Base-by-base conservation (phyloP, 2,329 filamentous ascomycete genomes). In the Fusarium protoensiforme region DNA sequence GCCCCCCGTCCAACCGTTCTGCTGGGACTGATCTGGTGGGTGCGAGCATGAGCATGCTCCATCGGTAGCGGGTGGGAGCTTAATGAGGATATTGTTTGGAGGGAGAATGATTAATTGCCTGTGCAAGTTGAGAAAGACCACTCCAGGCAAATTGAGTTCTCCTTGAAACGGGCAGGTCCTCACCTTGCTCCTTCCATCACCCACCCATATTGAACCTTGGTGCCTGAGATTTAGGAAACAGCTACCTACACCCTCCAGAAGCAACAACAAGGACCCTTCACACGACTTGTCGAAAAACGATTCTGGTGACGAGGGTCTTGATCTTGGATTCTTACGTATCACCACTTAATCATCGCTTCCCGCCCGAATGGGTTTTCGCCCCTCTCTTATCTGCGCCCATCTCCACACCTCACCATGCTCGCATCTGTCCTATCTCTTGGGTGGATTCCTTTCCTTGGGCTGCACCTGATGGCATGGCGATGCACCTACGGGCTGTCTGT, bases 21-120 rank as follows among this genome's bases (percentile, higher is more conserved):
- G 51, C 61, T 69, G 75, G 73, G 69, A 77, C 65, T 65, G 61
- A 67, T 72, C 54, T 60, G 20, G n/a, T 67, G 61, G 60, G 29
- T 58, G 14, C 16, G 29, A 60, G 31, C 24, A 24, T 24, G 24
- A 24, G 24, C 39, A 22, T 38, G 33, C n/a, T 58, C 29, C 31
- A 20, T 56, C 39, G 61, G 57, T 24, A 35, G 46, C 31, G 64
- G 51, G 51, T 67, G 63, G 56, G 56, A 46, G 39, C 18, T n/a
- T 29, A 18, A 27, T 31, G 43, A 51, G 27, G 27, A 31, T 31
- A 27, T 53, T 53, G 27, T 53, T 53, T 53, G 18, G 43, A 51
- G 6, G 11, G 46, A n/a, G 46, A n/a, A n/a, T 31, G 24, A 14
- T 29, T 51, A 29, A 27, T n/a, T 36, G 41, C n/a, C n/a, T n/a